Percentiles rank a stretch among this genome's conserved stretches.
Evolutionary conservation across 176 grass and related monocot species (phyloP).

Genomic region (Oryza longistaminata): DNA sequence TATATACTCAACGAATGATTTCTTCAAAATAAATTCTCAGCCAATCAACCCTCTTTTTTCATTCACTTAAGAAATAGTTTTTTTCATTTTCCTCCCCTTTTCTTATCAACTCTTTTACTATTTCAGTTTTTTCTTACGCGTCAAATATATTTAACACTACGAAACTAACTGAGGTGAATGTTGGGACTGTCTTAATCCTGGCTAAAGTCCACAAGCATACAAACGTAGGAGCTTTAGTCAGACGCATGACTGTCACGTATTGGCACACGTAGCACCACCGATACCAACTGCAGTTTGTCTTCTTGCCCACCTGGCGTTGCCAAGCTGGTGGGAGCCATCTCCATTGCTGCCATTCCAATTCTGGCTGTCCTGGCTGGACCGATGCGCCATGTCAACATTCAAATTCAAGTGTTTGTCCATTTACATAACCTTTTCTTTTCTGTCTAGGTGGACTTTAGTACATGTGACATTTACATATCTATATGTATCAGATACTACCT

Average conservation of each 20-base stretch:
- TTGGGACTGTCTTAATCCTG: too few relatives aligned
- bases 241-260: not conserved
- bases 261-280: not conserved
- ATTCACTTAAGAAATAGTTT: too few relatives aligned
- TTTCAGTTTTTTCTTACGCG: too few relatives aligned
- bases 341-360: not conserved
- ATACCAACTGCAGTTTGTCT: not conserved
- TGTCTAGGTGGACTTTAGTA: not conserved
- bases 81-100: too few relatives aligned
- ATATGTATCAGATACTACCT: not conserved
- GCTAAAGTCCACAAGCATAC: too few relatives aligned
- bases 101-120: too few relatives aligned
- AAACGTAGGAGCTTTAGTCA: not conserved
- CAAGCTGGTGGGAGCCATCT: not conserved
- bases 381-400: not conserved
- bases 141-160: too few relatives aligned
- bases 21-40: too few relatives aligned
- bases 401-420: not conserved
- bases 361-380: not conserved
- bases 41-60: too few relatives aligned
- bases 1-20: too few relatives aligned
- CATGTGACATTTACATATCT: not conserved
- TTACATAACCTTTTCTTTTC: not conserved
- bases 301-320: not conserved
- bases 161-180: too few relatives aligned